These are phyloP conservation scores for Rhynchosporium agropyri DNA, from an alignment of 2,329 filamentous ascomycete species.

Conservation along the genomic window DNA sequence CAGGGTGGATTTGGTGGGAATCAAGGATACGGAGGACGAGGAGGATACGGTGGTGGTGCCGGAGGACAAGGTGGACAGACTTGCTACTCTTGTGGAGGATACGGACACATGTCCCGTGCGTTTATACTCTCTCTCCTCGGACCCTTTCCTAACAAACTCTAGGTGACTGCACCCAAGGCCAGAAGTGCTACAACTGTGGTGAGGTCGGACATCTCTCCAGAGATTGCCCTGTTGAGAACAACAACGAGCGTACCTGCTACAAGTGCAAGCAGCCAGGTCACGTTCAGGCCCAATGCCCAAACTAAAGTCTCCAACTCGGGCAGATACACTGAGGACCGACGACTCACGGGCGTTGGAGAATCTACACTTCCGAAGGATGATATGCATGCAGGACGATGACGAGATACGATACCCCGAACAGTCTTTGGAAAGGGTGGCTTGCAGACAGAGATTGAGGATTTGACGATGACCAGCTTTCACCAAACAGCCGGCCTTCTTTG, in stretches of 20 bases:
- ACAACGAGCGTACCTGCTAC: constrained; percentile 96
- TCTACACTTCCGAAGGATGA: constrained; percentile 37
- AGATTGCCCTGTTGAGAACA: constrained; percentile 92
- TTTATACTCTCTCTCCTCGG: constrained; percentile 31
- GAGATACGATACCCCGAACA: constrained; percentile 37
- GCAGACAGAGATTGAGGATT: constrained; percentile 41
- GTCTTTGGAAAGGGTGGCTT: constrained; percentile 41
- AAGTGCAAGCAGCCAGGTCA: constrained; percentile 72
- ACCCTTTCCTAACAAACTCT: constrained; percentile 20
- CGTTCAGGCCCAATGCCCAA: constrained; percentile 91
- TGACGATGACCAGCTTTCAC: constrained; percentile 27
- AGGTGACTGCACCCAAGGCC: constrained; percentile 94
- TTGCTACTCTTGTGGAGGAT: constrained; percentile 97
- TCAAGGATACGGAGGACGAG: constrained; percentile 40
- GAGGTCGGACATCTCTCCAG: constrained; percentile 80
- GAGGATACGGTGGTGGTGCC: constrained; percentile 47
- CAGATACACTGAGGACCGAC: constrained; percentile 35
- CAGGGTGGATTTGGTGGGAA: constrained; percentile 43
- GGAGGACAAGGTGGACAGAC: constrained; percentile 70
- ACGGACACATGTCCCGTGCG: constrained; percentile 90
- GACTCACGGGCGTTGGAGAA: constrained; percentile 28
- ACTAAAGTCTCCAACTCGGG: constrained; percentile 52
- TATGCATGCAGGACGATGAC: constrained; percentile 35
- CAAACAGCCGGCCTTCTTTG: constrained; percentile 38
- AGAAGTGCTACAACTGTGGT: constrained; percentile 99